Conservation (phyloP, 2,329 filamentous ascomycete species). For the Fusarium torulosum region DNA sequence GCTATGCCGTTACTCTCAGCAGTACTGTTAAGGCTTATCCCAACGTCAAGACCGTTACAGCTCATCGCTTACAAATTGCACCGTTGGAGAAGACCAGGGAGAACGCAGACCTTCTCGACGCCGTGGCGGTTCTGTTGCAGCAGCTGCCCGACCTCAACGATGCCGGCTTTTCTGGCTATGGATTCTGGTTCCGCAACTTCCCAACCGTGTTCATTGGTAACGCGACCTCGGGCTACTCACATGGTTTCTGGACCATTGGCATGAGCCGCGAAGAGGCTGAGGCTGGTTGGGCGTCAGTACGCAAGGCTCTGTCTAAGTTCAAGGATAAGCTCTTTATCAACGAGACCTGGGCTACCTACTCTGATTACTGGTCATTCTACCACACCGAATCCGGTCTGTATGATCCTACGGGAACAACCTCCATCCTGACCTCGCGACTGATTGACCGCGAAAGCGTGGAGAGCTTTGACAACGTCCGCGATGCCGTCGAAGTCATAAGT, state of each 20-base stretch:
- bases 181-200: constrained; percentile 36
- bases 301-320: constrained; percentile 12
- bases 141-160: constrained; percentile 33
- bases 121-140: constrained; percentile 9
- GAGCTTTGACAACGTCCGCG: not conserved
- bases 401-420: constrained; percentile 15
- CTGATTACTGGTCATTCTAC: constrained; percentile 36
- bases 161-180: constrained; percentile 34
- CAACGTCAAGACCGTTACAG: constrained; percentile 23
- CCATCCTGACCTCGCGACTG: constrained; percentile 15
- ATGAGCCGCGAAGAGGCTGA: constrained; percentile 20
- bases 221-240: constrained; percentile 29
- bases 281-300: constrained; percentile 11
- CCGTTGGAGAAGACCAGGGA: constrained; percentile 28
- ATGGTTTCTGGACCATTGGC: constrained; percentile 25
- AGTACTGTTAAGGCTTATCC: constrained; percentile 34
- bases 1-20: constrained; percentile 27
- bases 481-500: constrained; percentile 28
- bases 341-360: constrained; percentile 29
- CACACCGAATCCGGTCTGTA: constrained; percentile 21
- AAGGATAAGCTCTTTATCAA: constrained; percentile 29
- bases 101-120: constrained; percentile 19
- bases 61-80: constrained; percentile 15
- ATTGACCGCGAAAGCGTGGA: constrained; percentile 19
- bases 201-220: constrained; percentile 20